These are phyloP conservation scores for Aspergillus haitiensis DNA, from an alignment of 495 filamentous ascomycete species.

Conservation along the genomic window DNA sequence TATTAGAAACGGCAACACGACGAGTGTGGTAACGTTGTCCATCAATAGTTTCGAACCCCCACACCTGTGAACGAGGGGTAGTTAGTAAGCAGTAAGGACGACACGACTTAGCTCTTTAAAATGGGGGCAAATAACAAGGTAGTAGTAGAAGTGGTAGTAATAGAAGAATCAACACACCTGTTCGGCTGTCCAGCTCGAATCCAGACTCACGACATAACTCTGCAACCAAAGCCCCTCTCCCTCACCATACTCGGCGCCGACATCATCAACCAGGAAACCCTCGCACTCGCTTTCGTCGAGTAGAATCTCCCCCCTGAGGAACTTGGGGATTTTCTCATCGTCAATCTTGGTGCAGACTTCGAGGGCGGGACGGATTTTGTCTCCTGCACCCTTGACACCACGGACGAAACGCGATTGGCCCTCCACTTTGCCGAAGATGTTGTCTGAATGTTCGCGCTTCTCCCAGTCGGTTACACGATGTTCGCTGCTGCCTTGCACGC, in stretches of 20 bases:
- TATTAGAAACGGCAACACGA: conserved; percentile 65
- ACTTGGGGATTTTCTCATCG: conserved; percentile 46
- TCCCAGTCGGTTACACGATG: conserved; percentile 68
- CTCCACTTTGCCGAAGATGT: conserved; percentile 73
- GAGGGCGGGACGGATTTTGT: conserved; percentile 37
- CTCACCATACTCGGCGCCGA: conserved; percentile 38
- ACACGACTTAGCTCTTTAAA: background rate
- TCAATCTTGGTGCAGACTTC: conserved; percentile 37
- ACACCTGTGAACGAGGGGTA: conserved; percentile 42
- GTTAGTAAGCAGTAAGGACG: conserved; percentile 2
- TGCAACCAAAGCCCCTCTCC: conserved; percentile 47
- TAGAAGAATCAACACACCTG: conserved; percentile 36
- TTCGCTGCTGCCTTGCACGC: conserved; percentile 71
- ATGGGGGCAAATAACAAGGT: conserved; percentile 9
- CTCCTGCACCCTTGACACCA: conserved; percentile 36
- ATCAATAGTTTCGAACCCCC: conserved; percentile 61
- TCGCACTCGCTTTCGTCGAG: conserved; percentile 37
- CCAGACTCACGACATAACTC: conserved; percentile 46
- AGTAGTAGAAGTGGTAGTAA: conserved; percentile 5
- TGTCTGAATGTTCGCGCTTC: conserved; percentile 70
- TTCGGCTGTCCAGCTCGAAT: conserved; percentile 50
- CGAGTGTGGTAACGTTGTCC: conserved; percentile 66
- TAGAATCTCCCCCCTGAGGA: conserved; percentile 44
- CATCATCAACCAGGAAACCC: conserved; percentile 42
- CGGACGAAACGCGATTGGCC: conserved; percentile 60